Conservation (phyloP, 352 stramenopile species). For the Phytophthora multivora region DNA sequence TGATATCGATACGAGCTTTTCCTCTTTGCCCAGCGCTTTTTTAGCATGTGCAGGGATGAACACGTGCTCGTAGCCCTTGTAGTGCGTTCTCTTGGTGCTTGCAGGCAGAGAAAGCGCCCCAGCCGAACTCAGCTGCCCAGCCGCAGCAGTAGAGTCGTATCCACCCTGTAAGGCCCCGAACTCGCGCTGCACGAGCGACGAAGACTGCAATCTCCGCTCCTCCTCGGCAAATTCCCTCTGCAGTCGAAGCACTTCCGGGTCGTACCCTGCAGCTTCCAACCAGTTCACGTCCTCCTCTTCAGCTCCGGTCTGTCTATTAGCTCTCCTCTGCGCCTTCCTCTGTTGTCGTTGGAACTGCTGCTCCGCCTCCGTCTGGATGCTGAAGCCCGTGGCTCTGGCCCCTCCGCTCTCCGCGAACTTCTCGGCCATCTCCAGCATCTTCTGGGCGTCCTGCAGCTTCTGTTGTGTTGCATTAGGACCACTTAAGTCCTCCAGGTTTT, state of each 20-base stretch:
- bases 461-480: constrained; percentile 34
- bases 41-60: constrained; percentile 77
- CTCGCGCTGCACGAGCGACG: constrained; percentile 74
- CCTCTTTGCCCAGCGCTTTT: constrained; percentile 57
- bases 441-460: constrained; percentile 49
- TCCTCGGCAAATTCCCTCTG: constrained; percentile 78
- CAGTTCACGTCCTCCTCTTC: constrained; percentile 60
- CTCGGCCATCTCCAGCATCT: constrained; percentile 45
- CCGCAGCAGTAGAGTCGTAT: constrained; percentile 68
- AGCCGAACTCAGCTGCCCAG: constrained; percentile 66
- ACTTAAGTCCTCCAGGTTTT: constrained; percentile 46
- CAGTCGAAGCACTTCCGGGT: constrained; percentile 74
- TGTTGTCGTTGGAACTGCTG: constrained; percentile 54
- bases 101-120: constrained; percentile 57
- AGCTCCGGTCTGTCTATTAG: constrained; percentile 40
- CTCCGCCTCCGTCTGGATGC: constrained; percentile 70
- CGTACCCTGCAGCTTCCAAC: constrained; percentile 79
- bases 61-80: constrained; percentile 86
- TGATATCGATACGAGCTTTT: constrained; percentile 68
- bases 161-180: constrained; percentile 74
- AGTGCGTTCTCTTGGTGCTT: constrained; percentile 75
- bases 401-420: constrained; percentile 10
- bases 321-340: constrained; percentile 62
- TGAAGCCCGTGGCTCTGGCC: constrained; percentile 48
- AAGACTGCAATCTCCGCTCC: constrained; percentile 59